These are phyloP conservation scores for Mytilinidion resinicola DNA, from an alignment of 495 filamentous ascomycete species.

Conservation along the genomic window DNA sequence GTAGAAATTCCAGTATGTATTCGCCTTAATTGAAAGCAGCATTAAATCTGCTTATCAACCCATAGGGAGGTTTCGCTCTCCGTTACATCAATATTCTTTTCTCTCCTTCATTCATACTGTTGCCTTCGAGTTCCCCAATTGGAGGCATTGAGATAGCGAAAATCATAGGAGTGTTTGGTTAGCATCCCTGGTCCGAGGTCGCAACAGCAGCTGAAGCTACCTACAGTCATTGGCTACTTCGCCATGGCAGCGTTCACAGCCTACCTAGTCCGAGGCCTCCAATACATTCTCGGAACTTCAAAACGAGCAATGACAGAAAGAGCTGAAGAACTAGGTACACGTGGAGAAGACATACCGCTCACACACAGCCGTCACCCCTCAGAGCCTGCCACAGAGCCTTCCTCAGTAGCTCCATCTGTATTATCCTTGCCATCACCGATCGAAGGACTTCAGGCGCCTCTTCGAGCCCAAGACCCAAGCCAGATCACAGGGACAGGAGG, in stretches of 20 bases:
- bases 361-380: constrained; percentile 7
- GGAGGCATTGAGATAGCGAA: constrained; percentile 47
- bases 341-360: constrained; percentile 35
- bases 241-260: constrained; percentile 43
- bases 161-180: constrained; percentile 49
- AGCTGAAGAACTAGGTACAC: constrained; percentile 44
- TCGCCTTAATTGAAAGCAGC: not conserved
- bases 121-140: constrained; percentile 47
- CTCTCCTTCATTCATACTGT: constrained; percentile 48
- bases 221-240: constrained; percentile 46
- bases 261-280: constrained; percentile 46
- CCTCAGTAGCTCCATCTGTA: not conserved
- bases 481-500: constrained; percentile 38
- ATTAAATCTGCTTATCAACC: not conserved
- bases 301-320: constrained; percentile 45
- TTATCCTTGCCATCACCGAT: not conserved
- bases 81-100: constrained; percentile 52
- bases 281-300: constrained; percentile 42
- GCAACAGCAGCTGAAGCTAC: not conserved
- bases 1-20: constrained; percentile 46
- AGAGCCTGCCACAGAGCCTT: not conserved
- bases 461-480: constrained; percentile 35
- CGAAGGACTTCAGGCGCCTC: constrained; percentile 20
- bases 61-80: constrained; percentile 48
- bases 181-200: constrained; percentile 12